Conservation (phyloP, 345 rosid genomes). For the Zanthoxylum bungeanum region DNA sequence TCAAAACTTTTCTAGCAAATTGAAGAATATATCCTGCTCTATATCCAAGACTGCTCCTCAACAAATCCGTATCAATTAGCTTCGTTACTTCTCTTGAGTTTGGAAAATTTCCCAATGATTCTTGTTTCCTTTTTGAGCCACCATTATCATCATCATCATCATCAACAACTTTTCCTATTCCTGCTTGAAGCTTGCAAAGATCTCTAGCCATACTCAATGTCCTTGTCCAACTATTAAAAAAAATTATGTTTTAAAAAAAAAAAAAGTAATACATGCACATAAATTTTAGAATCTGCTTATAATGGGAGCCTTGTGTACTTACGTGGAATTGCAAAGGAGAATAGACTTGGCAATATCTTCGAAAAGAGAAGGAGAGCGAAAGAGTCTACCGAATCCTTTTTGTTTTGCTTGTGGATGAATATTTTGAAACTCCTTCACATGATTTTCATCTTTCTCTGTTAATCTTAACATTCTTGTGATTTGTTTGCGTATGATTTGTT, state of each 20-base stretch:
- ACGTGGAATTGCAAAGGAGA: conserved; percentile 44
- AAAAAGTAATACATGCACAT: too few relatives aligned
- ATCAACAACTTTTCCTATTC: background rate
- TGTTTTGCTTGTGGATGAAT: conserved; percentile 34
- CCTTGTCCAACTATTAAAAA: conserved; percentile 42
- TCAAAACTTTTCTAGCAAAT: conserved; percentile 29
- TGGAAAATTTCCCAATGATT: conserved; percentile 34
- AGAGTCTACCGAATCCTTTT: conserved; percentile 38
- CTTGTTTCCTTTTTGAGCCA: background rate
- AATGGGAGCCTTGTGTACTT: background rate
- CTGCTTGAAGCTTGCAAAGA: conserved; percentile 37
- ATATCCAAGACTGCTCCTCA: conserved; percentile 46
- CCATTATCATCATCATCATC: too few relatives aligned
- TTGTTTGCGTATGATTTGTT: conserved; percentile 30
- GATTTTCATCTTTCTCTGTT: conserved; percentile 30
- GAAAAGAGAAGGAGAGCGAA: conserved; percentile 49
- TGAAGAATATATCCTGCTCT: conserved; percentile 28
- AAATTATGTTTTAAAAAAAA: too few relatives aligned
- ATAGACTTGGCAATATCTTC: conserved; percentile 53
- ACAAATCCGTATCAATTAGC: conserved; percentile 6
- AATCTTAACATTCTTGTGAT: conserved; percentile 45
- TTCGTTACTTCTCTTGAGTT: conserved; percentile 35
- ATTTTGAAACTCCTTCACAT: conserved; percentile 33
- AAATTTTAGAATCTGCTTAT: too few relatives aligned
- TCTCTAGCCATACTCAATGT: conserved; percentile 42